Base-by-base conservation (phyloP, 2,329 filamentous ascomycete genomes). In the Nothomitra cinnamomea region DNA sequence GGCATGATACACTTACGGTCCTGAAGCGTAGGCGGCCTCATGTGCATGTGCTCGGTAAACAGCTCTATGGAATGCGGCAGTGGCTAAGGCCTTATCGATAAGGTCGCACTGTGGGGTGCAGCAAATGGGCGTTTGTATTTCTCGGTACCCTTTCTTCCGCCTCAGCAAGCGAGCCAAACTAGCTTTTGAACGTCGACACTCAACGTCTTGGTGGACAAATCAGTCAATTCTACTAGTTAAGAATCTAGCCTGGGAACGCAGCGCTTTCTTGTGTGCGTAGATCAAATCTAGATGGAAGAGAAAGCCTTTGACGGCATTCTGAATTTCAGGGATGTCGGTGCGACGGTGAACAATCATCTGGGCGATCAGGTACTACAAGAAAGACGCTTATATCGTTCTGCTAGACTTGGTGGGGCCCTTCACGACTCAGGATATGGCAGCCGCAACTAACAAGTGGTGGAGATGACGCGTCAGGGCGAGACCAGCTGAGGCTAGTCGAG, bases 261-360 rank as follows among this genome's bases (percentile, higher is more conserved):
- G 41, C 13, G n/a, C n/a, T n/a, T n/a, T n/a, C 4, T 32, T 32
- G 28, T 32, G 10, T 32, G 28, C 28, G 10, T 32, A 32, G 28
- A 32, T 10, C 10, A 5, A 10, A 32, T 32, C 28, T 10, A 10
- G 28, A 32, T 32, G 28, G 28, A 32, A 10, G 28, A 32, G 28
- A 10, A 32, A 32, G 28, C 10, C 28, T 52, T 83, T 58, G 71
- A 80, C 55, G 75, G 74, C 52, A 73, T 89, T 51, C 68, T 82
- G 60, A 90, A 90, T 65, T 87, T 89, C 63, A 79, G 86, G 55
- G 85, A 90, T 71, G 80, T 89, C 43, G 84, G 81, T 41, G 69
- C 72, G 57, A 80, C 78, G 0, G 72, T 87, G 59, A 88, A 88
- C 60, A 62, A 67, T 24, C 75, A 75, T 56, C 65, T 78, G 3